Evolutionary conservation across 2,329 filamentous ascomycete species (phyloP).

Genomic region (Tolypocladium guangdongense): DNA sequence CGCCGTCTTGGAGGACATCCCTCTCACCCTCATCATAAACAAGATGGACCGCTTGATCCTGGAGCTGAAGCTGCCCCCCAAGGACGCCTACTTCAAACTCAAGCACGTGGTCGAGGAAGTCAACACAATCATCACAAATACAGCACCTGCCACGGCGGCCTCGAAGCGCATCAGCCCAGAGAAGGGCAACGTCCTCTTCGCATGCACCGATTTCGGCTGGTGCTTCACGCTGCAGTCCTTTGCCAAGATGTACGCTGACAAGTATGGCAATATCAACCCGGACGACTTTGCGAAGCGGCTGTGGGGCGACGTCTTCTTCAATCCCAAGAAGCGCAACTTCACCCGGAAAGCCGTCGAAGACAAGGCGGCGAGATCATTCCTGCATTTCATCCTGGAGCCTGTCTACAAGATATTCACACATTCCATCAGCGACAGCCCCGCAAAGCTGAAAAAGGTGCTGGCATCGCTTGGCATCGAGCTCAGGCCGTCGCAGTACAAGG

Average conservation of each 20-base stretch:
- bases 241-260: conserved; percentile 90
- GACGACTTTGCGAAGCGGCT: conserved; percentile 74
- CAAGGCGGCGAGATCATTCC: conserved; percentile 72
- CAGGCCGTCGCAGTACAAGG: conserved; percentile 86
- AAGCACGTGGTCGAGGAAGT: conserved; percentile 98
- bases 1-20: conserved; percentile 79
- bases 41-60: conserved; percentile 95
- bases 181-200: conserved; percentile 96
- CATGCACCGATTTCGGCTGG: conserved; percentile 89
- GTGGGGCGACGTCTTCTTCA: conserved; percentile 97
- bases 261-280: conserved; percentile 69
- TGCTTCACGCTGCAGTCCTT: conserved; percentile 93
- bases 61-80: conserved; percentile 86
- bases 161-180: conserved; percentile 79
- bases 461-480: conserved; percentile 69
- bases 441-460: conserved; percentile 71
- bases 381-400: conserved; percentile 89
- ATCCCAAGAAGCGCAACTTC: conserved; percentile 81
- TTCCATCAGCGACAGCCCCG: conserved; percentile 81
- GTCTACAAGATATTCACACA: conserved; percentile 97
- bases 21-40: conserved; percentile 84
- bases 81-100: conserved; percentile 96
- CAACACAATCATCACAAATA: conserved; percentile 88
- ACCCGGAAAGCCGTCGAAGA: conserved; percentile 80
- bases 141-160: conserved; percentile 70